A percentile compares a stretch with the other conserved stretches of the same genome.
phyloP scores from a whole-genome alignment of 1,139 yeast species.

The Yamadazyma oceani region DNA sequence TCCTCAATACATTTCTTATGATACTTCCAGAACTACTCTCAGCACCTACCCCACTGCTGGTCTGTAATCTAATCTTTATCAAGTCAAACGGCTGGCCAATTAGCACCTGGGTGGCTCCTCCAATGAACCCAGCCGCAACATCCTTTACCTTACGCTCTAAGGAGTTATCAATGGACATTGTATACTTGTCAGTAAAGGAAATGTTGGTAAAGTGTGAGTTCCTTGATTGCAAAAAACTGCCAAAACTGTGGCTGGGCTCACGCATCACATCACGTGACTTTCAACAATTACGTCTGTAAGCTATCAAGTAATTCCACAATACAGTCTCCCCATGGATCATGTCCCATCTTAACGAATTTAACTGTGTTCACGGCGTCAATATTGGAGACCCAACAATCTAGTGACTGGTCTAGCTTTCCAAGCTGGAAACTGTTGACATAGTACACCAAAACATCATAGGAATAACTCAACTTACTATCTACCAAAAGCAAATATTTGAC shows the following conservation, averaged over 20 bases:
- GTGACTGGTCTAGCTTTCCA: slow-evolving; percentile 5
- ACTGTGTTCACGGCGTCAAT: slow-evolving; percentile 9
- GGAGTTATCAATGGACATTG: slow-evolving; percentile 45
- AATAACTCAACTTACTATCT: slow-evolving; percentile 7
- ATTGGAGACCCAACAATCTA: slow-evolving; percentile 12
- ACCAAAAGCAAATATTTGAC: slow-evolving; percentile 11
- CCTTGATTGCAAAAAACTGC: background rate
- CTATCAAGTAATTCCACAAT: too few species aligned
- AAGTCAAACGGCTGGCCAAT: slow-evolving; percentile 77
- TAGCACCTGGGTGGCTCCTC: slow-evolving; percentile 67
- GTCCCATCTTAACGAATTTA: slow-evolving; percentile 12
- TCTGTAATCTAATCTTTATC: slow-evolving; percentile 65
- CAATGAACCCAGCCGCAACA: slow-evolving; percentile 51
- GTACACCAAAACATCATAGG: slow-evolving; percentile 6
- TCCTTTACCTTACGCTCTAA: slow-evolving; percentile 60
- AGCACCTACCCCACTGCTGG: slow-evolving; percentile 25
- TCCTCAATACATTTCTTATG: slow-evolving; percentile 51
- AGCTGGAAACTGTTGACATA: slow-evolving; percentile 14
- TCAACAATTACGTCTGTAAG: too few species aligned
- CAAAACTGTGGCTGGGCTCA: background rate
- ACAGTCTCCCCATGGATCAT: slow-evolving; percentile 2
- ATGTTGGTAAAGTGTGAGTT: too few species aligned
- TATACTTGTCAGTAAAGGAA: too few species aligned
- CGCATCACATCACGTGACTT: slow-evolving; percentile 10
- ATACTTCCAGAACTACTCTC: slow-evolving; percentile 44